A percentile compares a stretch with the other conserved stretches of the same genome.
Evolutionary conservation across 257 asterid genomes (phyloP).

Genomic region (Salvia hispanica): DNA sequence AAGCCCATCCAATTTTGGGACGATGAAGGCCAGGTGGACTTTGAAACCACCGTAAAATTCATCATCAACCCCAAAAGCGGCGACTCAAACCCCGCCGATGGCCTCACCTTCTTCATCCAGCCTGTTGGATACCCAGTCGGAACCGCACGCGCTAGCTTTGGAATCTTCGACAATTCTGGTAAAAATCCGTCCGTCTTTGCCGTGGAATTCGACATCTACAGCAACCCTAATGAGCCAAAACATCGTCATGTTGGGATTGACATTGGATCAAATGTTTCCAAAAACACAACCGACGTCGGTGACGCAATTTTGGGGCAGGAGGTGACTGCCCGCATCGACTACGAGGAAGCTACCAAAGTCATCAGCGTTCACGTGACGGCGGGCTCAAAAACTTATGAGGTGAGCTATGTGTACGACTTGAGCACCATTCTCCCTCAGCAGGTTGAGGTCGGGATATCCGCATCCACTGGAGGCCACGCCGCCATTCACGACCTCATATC

Average conservation of each 20-base stretch:
- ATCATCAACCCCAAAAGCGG: background rate
- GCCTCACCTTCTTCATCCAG: no score
- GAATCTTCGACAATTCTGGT: no score
- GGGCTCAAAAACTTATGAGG: background rate
- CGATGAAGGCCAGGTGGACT: no score
- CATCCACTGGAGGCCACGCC: background rate
- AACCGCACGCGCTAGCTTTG: no score
- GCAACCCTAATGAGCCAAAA: background rate
- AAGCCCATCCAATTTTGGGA: background rate
- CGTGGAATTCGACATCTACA: background rate
- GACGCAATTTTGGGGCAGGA: background rate
- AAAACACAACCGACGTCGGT: background rate
- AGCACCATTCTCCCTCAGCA: background rate
- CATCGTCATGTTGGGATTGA: constrained; percentile 4
- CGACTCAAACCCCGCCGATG: background rate
- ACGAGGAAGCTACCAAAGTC: background rate
- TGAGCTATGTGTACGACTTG: constrained; percentile 1
- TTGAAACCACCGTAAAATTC: background rate
- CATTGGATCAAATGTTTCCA: background rate
- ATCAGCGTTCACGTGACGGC: background rate
- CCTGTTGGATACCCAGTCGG: no score
- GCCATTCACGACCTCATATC: background rate
- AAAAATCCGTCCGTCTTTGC: background rate
- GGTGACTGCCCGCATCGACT: constrained; percentile 6
- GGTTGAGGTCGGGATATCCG: constrained; percentile 1